Conservation (phyloP, 805 yeast genomes). For the Saccharomycopsis selenospora region DNA sequence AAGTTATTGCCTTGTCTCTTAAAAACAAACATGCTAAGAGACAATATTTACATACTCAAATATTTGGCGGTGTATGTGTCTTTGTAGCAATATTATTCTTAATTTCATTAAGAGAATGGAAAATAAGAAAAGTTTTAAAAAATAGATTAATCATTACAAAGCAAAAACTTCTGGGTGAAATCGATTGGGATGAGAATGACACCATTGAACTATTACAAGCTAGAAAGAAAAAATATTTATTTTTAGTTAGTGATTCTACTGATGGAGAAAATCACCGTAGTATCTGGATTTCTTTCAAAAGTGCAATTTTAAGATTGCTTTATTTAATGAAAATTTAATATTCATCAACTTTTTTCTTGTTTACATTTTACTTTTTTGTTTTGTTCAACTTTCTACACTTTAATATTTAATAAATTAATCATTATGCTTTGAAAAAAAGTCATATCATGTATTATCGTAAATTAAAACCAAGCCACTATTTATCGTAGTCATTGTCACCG, state of each 20-base stretch:
- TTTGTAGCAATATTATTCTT: constrained; percentile 37
- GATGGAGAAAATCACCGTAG: neutral
- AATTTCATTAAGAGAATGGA: constrained; percentile 44
- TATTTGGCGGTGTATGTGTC: constrained; percentile 49
- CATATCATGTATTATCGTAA: too few species aligned
- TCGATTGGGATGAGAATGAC: neutral
- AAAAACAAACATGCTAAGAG: constrained; percentile 23
- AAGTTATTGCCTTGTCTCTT: constrained; percentile 28
- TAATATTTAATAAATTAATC: too few species aligned
- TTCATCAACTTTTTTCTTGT: neutral
- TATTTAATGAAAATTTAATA: neutral
- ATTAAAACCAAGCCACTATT: too few species aligned
- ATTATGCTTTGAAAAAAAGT: too few species aligned
- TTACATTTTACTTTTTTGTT: too few species aligned
- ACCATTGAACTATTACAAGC: neutral
- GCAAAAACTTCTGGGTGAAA: neutral
- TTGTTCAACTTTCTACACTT: too few species aligned
- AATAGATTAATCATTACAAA: neutral
- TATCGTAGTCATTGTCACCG: too few species aligned
- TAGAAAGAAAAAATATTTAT: neutral
- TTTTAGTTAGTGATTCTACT: neutral
- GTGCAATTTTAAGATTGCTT: neutral
- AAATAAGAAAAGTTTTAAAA: constrained; percentile 36
- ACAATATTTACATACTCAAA: constrained; percentile 54
- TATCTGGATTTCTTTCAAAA: neutral